A percentile compares a stretch with the other conserved stretches of the same genome.
These are phyloP conservation scores for Murraya koenigii DNA, from an alignment of 345 rosid genomes.

Conservation along the genomic window DNA sequence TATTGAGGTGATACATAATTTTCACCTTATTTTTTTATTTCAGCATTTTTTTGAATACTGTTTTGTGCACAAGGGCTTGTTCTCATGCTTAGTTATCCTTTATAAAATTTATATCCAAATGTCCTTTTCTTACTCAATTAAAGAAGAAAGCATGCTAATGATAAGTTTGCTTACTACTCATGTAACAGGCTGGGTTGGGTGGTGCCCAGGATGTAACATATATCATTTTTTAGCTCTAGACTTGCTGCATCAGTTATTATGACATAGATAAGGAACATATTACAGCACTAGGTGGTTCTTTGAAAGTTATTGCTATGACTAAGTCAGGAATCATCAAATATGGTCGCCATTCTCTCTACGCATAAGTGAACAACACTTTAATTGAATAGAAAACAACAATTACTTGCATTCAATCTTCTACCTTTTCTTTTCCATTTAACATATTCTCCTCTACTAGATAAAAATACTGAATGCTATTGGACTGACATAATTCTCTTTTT, in stretches of 20 bases:
- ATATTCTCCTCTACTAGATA: neutral
- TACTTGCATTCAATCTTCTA: neutral
- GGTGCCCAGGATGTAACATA: slow-evolving; percentile 97
- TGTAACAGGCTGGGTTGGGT: slow-evolving; percentile 74
- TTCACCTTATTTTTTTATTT: neutral
- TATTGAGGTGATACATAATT: slow-evolving; percentile 54
- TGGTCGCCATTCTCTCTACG: slow-evolving; percentile 38
- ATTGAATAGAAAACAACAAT: neutral
- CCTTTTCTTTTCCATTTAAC: neutral
- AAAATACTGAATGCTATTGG: neutral
- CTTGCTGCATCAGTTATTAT: slow-evolving; percentile 77
- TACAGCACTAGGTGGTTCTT: slow-evolving; percentile 83
- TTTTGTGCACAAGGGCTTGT: neutral
- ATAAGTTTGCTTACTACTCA: neutral
- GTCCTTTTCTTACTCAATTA: neutral
- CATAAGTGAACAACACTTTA: neutral
- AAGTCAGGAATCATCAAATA: slow-evolving; percentile 83
- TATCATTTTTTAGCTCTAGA: slow-evolving; percentile 47
- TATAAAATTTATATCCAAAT: neutral
- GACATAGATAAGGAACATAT: slow-evolving; percentile 76
- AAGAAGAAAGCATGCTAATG: neutral
- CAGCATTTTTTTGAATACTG: neutral
- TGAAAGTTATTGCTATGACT: slow-evolving; percentile 77
- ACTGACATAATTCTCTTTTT: neutral
- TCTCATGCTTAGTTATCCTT: neutral